phyloP scores from a whole-genome alignment of 441 rosid genomes.

The Pelargonium myrrhifolium region DNA sequence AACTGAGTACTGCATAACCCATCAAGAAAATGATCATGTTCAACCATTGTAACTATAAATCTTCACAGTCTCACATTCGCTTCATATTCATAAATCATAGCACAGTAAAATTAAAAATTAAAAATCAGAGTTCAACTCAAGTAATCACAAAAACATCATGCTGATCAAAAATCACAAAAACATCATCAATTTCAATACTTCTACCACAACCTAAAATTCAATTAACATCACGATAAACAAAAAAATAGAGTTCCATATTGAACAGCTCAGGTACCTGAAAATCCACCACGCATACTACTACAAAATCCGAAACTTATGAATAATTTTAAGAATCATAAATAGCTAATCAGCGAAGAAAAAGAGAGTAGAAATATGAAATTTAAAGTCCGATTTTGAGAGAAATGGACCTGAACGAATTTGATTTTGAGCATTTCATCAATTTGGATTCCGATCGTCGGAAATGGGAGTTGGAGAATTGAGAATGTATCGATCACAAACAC shows the following conservation, averaged over 20 bases:
- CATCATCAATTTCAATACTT: too few relatives aligned
- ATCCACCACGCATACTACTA: too few relatives aligned
- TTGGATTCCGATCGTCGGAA: neutral
- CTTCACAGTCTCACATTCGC: neutral
- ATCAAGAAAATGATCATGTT: neutral
- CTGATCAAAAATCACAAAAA: too few relatives aligned
- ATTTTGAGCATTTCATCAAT: neutral
- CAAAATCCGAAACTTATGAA: neutral
- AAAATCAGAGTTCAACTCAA: too few relatives aligned
- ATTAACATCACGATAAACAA: too few relatives aligned
- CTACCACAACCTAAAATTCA: neutral
- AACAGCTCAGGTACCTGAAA: neutral
- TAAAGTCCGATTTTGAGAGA: neutral
- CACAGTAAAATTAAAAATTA: neutral
- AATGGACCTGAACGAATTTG: neutral
- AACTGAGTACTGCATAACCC: neutral
- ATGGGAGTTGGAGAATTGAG: neutral
- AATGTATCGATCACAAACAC: neutral
- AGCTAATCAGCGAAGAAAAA: neutral
- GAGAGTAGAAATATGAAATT: neutral
- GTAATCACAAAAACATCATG: too few relatives aligned
- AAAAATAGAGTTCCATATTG: neutral
- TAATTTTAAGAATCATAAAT: neutral
- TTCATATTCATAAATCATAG: neutral
- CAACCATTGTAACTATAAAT: neutral